A percentile compares a stretch with the other conserved stretches of the same genome.
Evolutionary conservation across 78 protist genomes (phyloP).

Genomic region (Goniomonas avonlea): DNA sequence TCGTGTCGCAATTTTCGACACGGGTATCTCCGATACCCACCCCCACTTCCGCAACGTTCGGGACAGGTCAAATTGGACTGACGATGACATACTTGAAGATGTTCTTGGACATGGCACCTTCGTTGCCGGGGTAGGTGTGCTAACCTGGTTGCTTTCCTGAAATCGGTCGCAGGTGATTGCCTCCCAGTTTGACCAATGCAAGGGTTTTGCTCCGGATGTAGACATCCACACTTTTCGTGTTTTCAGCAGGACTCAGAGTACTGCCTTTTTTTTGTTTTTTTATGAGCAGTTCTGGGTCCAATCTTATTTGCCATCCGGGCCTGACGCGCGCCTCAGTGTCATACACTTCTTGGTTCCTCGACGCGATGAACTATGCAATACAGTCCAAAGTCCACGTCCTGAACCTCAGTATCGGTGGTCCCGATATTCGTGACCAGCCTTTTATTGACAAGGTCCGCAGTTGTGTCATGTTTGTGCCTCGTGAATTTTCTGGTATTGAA

Average conservation of each 20-base stretch:
- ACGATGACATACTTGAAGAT: slow-evolving; percentile 48
- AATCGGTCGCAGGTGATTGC: slow-evolving; percentile 9
- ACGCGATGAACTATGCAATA: slow-evolving; percentile 27
- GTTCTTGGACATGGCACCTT: slow-evolving; percentile 70
- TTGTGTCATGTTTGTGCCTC: neutral
- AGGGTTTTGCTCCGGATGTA: slow-evolving; percentile 86
- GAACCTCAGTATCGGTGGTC: slow-evolving; percentile 92
- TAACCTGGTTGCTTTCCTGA: neutral
- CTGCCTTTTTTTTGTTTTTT: slow-evolving; percentile 2
- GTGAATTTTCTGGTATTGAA: no score
- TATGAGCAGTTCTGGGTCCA: no score
- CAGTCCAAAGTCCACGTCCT: slow-evolving; percentile 49
- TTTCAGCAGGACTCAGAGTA: slow-evolving; percentile 52
- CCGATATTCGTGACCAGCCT: slow-evolving; percentile 83
- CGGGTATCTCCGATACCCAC: slow-evolving; percentile 57
- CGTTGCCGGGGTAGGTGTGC: slow-evolving; percentile 68
- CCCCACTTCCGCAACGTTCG: slow-evolving; percentile 41
- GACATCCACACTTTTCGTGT: slow-evolving; percentile 70
- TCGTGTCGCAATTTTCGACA: slow-evolving; percentile 73
- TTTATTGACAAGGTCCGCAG: slow-evolving; percentile 83
- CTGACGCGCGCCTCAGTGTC: slow-evolving; percentile 26
- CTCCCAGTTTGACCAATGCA: slow-evolving; percentile 41
- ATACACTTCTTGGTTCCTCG: slow-evolving; percentile 73
- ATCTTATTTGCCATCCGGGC: neutral
- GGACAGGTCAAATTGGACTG: slow-evolving; percentile 63